Percentiles rank a stretch among this genome's conserved stretches.
Conservation (phyloP, 1,284 basidiomycete species). For the Abortiporus biennis region DNA sequence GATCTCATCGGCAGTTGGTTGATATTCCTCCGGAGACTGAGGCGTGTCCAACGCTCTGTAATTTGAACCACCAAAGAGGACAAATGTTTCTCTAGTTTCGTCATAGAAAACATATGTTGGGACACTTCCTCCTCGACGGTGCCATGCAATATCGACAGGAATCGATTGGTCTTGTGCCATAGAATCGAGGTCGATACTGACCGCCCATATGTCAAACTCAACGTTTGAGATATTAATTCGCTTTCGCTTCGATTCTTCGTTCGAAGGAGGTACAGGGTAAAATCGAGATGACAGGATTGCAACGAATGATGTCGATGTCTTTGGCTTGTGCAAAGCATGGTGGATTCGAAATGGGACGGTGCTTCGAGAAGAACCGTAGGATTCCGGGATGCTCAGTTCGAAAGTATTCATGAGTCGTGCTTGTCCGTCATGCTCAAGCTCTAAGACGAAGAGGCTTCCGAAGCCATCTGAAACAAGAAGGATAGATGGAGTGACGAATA, state of each 20-base stretch:
- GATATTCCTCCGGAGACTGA: slow-evolving; percentile 31
- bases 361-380: slow-evolving; percentile 12
- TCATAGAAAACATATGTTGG: slow-evolving; percentile 60
- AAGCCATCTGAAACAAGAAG: slow-evolving; percentile 70
- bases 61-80: slow-evolving; percentile 51
- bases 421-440: slow-evolving; percentile 26
- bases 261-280: slow-evolving; percentile 24
- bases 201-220: slow-evolving; percentile 62
- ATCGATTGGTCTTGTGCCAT: slow-evolving; percentile 24
- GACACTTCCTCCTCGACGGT: slow-evolving; percentile 61
- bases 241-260: slow-evolving; percentile 6
- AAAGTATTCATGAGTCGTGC: slow-evolving; percentile 50
- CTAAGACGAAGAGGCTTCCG: slow-evolving; percentile 61
- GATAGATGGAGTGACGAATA: slow-evolving; percentile 43
- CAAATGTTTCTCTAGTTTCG: slow-evolving; percentile 35
- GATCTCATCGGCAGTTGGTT: slow-evolving; percentile 58
- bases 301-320: slow-evolving; percentile 32
- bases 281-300: slow-evolving; percentile 53
- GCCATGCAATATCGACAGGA: slow-evolving; percentile 57
- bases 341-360: slow-evolving; percentile 57
- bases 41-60: slow-evolving; percentile 38
- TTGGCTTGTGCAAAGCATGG: slow-evolving; percentile 31
- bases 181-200: slow-evolving; percentile 41
- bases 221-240: slow-evolving; percentile 14
- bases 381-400: slow-evolving; percentile 34